A percentile compares a stretch with the other conserved stretches of the same genome.
Conservation (phyloP, 208 protist genomes). For the Phytomonas sp. region DNA sequence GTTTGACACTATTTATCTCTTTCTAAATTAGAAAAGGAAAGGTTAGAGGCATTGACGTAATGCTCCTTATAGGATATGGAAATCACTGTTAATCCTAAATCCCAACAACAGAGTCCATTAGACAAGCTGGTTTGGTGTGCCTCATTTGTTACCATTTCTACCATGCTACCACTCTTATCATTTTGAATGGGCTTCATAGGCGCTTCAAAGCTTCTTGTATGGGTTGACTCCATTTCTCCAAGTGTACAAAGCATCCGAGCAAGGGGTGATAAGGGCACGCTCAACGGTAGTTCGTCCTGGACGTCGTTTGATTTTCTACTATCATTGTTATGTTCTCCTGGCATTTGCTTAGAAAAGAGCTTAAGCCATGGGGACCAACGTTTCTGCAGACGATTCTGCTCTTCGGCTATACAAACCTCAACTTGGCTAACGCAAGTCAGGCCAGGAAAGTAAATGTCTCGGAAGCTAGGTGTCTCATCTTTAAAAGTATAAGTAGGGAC, state of each 20-base stretch:
- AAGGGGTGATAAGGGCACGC: neutral
- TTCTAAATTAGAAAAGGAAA: neutral
- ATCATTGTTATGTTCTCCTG: neutral
- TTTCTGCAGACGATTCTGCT: neutral
- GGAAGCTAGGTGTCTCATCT: neutral
- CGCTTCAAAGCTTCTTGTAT: neutral
- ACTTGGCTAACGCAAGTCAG: neutral
- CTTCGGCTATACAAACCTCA: neutral
- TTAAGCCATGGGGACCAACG: slow-evolving; percentile 1
- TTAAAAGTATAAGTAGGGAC: neutral
- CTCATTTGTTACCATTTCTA: neutral
- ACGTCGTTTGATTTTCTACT: neutral
- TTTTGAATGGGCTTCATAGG: neutral
- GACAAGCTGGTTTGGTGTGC: neutral
- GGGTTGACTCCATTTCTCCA: neutral
- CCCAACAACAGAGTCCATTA: neutral
- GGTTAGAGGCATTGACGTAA: neutral
- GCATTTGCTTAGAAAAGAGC: neutral
- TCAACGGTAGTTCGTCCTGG: neutral
- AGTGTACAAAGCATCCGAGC: neutral
- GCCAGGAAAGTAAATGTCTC: neutral
- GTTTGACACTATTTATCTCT: neutral
- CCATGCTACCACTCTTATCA: neutral
- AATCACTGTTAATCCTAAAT: neutral
- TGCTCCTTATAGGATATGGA: neutral